phyloP scores from a whole-genome alignment of 2,329 filamentous ascomycete species.

The Microascus cirrosus region DNA sequence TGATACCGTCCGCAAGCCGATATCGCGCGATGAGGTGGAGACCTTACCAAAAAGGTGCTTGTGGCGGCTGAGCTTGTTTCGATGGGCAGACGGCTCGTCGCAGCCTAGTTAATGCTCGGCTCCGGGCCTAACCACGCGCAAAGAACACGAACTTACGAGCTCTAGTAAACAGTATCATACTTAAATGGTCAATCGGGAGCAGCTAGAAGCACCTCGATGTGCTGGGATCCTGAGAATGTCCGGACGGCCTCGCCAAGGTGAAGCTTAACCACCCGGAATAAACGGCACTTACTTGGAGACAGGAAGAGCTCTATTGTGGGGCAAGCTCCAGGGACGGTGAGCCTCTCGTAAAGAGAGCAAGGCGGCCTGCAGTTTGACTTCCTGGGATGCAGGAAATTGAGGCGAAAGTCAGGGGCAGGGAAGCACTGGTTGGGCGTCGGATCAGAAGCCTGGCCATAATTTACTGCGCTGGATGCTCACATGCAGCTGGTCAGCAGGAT shows the following conservation, averaged over 20 bases:
- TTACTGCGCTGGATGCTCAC: not conserved
- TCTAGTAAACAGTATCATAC: too few species aligned
- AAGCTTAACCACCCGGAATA: not conserved
- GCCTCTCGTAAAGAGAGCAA: not conserved
- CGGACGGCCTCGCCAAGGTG: not conserved
- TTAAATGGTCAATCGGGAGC: too few species aligned
- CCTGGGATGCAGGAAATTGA: not conserved
- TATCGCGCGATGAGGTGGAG: not conserved
- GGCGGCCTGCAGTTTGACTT: not conserved
- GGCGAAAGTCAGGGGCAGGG: not conserved
- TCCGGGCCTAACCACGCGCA: too few species aligned
- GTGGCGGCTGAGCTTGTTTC: not conserved
- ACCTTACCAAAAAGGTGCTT: not conserved
- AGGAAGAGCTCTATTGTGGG: not conserved
- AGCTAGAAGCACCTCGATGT: too few species aligned
- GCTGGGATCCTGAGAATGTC: too few species aligned
- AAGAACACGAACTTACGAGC: too few species aligned
- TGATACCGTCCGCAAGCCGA: not conserved
- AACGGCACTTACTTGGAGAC: not conserved
- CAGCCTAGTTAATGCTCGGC: too few species aligned
- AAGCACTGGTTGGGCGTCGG: not conserved
- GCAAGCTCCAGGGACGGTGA: not conserved
- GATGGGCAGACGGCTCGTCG: not conserved
- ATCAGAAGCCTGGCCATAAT: not conserved
- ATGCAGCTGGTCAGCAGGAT: not conserved